These are phyloP conservation scores for Scleroderma citrinum DNA, from an alignment of 768 basidiomycete species.

Conservation along the genomic window DNA sequence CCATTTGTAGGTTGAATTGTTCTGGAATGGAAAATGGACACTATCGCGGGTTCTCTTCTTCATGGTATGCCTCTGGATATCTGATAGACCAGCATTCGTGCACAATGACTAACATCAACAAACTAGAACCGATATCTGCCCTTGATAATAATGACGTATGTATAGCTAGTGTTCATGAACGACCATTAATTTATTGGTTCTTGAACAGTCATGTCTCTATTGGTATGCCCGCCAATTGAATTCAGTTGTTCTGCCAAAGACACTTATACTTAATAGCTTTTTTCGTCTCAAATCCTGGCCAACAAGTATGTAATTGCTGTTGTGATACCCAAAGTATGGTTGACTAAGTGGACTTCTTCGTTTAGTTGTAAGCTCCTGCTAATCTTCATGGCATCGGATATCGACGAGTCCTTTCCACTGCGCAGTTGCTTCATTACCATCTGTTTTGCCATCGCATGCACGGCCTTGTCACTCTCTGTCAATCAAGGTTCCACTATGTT, in stretches of 20 bases:
- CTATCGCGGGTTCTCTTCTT: slow-evolving; percentile 5
- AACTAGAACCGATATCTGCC: slow-evolving; percentile 7
- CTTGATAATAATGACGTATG: slow-evolving; percentile 2
- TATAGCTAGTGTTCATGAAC: background rate
- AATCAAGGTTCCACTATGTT: no score
- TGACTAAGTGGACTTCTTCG: background rate
- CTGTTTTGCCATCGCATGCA: no score
- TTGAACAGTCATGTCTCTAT: no score
- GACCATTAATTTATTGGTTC: no score
- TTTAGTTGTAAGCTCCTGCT: background rate
- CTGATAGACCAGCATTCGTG: no score
- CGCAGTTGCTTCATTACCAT: no score
- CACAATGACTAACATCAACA: background rate
- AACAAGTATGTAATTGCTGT: no score
- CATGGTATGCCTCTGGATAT: background rate
- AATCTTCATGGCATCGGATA: slow-evolving; percentile 2
- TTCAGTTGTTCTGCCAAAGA: no score
- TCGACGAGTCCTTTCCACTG: background rate
- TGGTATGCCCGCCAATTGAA: no score
- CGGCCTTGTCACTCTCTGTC: no score
- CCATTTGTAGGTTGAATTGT: slow-evolving; percentile 3
- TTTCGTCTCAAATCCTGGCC: no score
- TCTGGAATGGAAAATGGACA: slow-evolving; percentile 5
- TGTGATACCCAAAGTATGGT: background rate
- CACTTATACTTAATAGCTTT: no score